Base-by-base conservation (phyloP, 139 green algal species). In the Coelastrella sp. region DNA sequence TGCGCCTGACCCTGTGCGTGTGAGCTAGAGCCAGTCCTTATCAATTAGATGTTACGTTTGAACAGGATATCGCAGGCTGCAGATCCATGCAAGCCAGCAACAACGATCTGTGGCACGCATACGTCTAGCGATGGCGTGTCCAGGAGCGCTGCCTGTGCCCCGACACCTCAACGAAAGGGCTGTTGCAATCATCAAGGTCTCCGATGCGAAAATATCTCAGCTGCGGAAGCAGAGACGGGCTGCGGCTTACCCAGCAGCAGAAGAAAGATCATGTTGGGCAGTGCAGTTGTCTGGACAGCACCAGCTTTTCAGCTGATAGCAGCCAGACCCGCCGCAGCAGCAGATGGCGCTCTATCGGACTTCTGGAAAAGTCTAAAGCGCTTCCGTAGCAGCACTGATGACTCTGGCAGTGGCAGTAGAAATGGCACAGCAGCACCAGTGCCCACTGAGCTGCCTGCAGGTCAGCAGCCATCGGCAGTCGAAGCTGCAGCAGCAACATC, bases 51-150 rank as follows among this genome's bases (percentile, higher is more conserved):
- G 78, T 14, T 85, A 57, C 56, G 20, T 8, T 49, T 68, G 8
- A 27, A 70, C 22, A 85, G 7, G 7, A 20, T 19, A 19, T 19
- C 72, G 58, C 79, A 63, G 8, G 24, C 57, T 70, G 57, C 20
- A 12, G 79, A 85, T 4, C 11, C 17, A 4, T 19, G 19, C 19
- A 85, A 72, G 61, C 79, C 79, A 19, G 24, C 12, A 8, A 61
- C 25, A 63, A n/a, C 58, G 61, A 15, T 63, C 20, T 85, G 57
- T 85, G 79, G 79, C 79, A 17, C 58, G 49, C 79, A 85, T 17
- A 8, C 79, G 35, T n/a, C 57, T 49, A 24, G 9, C 60, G 57
- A 72, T 19, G 20, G 57, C 79, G 68, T 76, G 68, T 76, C 68
- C 68, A 76, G 63, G 63, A 20, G 63, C 14, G 12, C 1, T 70